Conservation (phyloP, 2,329 filamentous ascomycete species). For the Hymenoscyphus scutula region DNA sequence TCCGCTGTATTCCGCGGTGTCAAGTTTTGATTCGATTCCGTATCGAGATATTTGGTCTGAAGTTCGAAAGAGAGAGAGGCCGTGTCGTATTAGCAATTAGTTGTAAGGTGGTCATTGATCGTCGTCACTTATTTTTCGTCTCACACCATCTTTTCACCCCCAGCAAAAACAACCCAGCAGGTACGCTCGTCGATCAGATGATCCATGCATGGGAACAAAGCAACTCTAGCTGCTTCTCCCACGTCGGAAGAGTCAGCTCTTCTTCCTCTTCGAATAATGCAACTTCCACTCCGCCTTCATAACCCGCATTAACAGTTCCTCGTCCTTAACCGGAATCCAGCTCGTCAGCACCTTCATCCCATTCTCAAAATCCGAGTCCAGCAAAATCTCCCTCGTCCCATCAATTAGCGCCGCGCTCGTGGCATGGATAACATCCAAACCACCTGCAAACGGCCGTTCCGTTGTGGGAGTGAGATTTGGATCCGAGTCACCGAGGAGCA, state of each 20-base stretch:
- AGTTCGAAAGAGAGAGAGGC: not conserved
- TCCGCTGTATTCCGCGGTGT: no score
- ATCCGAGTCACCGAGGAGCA: conserved; percentile 81
- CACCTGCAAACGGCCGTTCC: conserved; percentile 51
- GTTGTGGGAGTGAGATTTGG: conserved; percentile 36
- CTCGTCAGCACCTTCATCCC: conserved; percentile 96
- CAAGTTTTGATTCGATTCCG: not conserved
- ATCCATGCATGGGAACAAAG: no score
- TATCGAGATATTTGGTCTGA: not conserved
- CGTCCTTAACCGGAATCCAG: conserved; percentile 91
- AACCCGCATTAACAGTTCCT: conserved; percentile 89
- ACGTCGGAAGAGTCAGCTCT: not conserved
- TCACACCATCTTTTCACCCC: not conserved
- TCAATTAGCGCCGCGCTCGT: conserved; percentile 87
- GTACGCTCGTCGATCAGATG: no score
- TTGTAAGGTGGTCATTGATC: not conserved
- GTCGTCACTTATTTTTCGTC: not conserved
- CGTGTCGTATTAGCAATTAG: conserved; percentile 4
- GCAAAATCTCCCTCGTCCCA: conserved; percentile 79
- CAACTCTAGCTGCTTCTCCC: no score
- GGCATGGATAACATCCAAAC: conserved; percentile 86
- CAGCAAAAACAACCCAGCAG: not conserved
- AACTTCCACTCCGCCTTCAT: conserved; percentile 82
- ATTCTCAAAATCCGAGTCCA: conserved; percentile 95
- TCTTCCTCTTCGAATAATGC: conserved; percentile 44